Evolutionary conservation across 768 basidiomycete genomes (phyloP).

Genomic region (Panellus pusillus): DNA sequence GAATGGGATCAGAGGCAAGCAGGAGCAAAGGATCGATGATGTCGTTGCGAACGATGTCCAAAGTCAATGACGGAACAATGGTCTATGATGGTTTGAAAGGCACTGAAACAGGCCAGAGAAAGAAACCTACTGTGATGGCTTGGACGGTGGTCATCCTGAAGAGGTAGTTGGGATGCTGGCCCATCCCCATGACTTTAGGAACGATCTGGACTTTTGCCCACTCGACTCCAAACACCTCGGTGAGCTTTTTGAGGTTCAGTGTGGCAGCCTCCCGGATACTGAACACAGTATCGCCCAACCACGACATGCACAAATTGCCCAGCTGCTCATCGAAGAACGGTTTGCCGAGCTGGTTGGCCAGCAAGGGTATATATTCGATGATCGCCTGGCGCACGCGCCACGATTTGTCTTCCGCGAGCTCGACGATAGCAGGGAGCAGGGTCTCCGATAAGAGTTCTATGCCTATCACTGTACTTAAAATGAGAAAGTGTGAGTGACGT

Average conservation of each 20-base stretch:
- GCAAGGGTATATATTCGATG: constrained; percentile 98
- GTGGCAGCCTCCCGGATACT: constrained; percentile 99
- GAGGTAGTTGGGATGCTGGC: constrained; percentile 93
- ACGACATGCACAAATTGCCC: constrained; percentile 96
- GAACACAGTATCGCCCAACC: constrained; percentile 97
- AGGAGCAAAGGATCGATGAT: constrained; percentile 83
- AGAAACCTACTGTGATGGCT: constrained; percentile 82
- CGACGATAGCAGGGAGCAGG: constrained; percentile 95
- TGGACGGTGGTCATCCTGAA: constrained; percentile 99
- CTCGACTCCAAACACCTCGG: constrained; percentile 97
- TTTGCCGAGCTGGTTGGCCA: constrained; percentile 96
- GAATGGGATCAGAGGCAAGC: constrained; percentile 88
- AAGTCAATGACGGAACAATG: constrained; percentile 86
- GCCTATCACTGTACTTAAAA: constrained; percentile 75
- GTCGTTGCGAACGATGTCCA: constrained; percentile 80
- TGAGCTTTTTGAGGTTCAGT: constrained; percentile 92
- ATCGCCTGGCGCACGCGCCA: constrained; percentile 99
- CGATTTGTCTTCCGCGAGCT: constrained; percentile 98
- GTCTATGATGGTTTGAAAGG: constrained; percentile 53
- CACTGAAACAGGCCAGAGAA: constrained; percentile 4
- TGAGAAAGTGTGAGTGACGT: constrained; percentile 6
- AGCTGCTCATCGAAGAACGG: constrained; percentile 98
- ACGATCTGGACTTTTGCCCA: constrained; percentile 95
- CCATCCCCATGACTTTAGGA: constrained; percentile 97
- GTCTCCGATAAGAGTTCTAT: constrained; percentile 93